Percentiles rank a stretch among this genome's conserved stretches.
phyloP scores from a whole-genome alignment of 1,139 yeast genomes.

The Blastobotrys apis region DNA sequence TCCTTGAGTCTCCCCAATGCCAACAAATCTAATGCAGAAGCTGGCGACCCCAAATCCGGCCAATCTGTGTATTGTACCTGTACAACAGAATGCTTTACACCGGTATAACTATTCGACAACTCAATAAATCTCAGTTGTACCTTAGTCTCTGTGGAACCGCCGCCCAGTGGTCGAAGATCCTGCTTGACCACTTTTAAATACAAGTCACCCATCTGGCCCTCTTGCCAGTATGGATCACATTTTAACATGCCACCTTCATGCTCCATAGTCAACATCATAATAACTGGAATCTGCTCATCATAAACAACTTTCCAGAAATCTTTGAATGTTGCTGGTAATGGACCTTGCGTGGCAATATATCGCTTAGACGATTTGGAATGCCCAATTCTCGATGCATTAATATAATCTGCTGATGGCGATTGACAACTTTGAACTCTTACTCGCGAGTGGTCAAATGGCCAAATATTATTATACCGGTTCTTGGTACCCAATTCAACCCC shows the following conservation, averaged over 20 bases:
- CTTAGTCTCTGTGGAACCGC: conserved; percentile 14
- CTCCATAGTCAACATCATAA: conserved; percentile 63
- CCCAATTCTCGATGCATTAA: conserved; percentile 57
- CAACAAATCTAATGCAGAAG: conserved; percentile 48
- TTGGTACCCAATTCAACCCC: conserved; percentile 71
- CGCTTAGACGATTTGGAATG: conserved; percentile 34
- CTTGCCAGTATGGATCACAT: conserved; percentile 55
- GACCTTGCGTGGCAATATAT: conserved; percentile 86
- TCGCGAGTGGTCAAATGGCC: conserved; percentile 78
- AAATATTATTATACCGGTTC: conserved; percentile 75
- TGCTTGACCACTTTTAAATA: conserved; percentile 21
- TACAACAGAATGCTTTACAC: conserved; percentile 36
- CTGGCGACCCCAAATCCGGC: conserved; percentile 80
- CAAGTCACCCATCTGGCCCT: conserved; percentile 30
- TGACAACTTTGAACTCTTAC: conserved; percentile 44
- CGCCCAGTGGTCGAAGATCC: conserved; percentile 14
- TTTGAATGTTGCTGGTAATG: conserved; percentile 65
- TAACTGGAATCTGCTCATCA: conserved; percentile 56
- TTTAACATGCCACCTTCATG: conserved; percentile 50
- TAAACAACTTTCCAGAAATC: conserved; percentile 80
- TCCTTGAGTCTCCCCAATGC: conserved; percentile 49
- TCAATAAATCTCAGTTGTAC: conserved; percentile 25
- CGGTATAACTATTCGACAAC: conserved; percentile 13
- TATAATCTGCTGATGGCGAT: conserved; percentile 41
- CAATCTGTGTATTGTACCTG: conserved; percentile 72